A percentile compares a stretch with the other conserved stretches of the same genome.
phyloP scores from a whole-genome alignment of 1,284 basidiomycete genomes.

The Naganishia sp. region DNA sequence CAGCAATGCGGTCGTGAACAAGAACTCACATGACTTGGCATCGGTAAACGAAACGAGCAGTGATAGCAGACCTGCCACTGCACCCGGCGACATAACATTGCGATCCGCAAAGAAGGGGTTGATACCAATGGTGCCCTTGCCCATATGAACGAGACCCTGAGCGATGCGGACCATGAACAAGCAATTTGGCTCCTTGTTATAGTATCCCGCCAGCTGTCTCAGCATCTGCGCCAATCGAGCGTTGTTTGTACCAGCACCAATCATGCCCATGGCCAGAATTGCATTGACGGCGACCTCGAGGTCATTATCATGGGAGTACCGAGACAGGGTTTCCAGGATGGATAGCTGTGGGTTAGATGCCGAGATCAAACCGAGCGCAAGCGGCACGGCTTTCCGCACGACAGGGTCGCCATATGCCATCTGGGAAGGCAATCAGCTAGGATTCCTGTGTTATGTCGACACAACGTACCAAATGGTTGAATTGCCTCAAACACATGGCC shows the following conservation, averaged over 20 bases:
- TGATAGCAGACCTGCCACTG: slow-evolving; percentile 86
- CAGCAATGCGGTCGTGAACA: not conserved
- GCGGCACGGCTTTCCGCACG: slow-evolving; percentile 90
- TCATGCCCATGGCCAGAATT: slow-evolving; percentile 97
- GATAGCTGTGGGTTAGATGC: slow-evolving; percentile 95
- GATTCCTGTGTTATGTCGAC: not conserved
- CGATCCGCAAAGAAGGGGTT: slow-evolving; percentile 97
- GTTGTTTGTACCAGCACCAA: slow-evolving; percentile 98
- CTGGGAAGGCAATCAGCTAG: slow-evolving; percentile 53
- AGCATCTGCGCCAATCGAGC: slow-evolving; percentile 97
- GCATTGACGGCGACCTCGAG: slow-evolving; percentile 93
- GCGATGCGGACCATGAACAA: slow-evolving; percentile 95
- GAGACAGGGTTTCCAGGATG: slow-evolving; percentile 96
- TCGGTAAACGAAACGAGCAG: slow-evolving; percentile 91
- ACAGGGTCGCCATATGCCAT: slow-evolving; percentile 98
- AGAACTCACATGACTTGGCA: slow-evolving; percentile 78
- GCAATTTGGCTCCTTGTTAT: slow-evolving; percentile 95
- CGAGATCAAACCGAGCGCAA: slow-evolving; percentile 91
- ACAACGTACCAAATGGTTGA: slow-evolving; percentile 80
- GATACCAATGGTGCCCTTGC: slow-evolving; percentile 97
- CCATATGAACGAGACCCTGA: slow-evolving; percentile 91
- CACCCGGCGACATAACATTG: slow-evolving; percentile 82
- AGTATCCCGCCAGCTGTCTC: slow-evolving; percentile 92
- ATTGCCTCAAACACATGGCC: slow-evolving; percentile 92
- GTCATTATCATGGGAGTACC: slow-evolving; percentile 99